phyloP scores from a whole-genome alignment of 1,284 basidiomycete species.

The Sanguinoderma infundibulare region DNA sequence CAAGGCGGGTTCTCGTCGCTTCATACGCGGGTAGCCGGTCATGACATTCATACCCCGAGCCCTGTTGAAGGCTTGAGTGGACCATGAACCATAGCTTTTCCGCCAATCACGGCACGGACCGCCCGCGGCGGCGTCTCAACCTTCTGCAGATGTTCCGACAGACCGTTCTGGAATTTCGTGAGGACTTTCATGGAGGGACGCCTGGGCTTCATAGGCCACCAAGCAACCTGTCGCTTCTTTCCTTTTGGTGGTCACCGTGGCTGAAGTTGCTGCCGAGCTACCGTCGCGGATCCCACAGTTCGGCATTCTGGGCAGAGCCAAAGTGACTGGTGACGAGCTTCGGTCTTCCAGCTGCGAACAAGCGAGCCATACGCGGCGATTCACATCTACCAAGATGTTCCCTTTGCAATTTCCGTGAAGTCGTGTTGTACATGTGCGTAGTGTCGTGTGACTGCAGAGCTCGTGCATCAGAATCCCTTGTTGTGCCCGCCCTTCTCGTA shows the following conservation, averaged over 20 bases:
- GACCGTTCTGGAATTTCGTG: slow-evolving; percentile 9
- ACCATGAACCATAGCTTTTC: neutral
- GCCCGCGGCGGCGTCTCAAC: slow-evolving; percentile 5
- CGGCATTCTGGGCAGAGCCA: slow-evolving; percentile 3
- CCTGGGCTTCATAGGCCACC: neutral
- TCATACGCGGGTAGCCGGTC: neutral
- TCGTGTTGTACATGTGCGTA: slow-evolving; percentile 24
- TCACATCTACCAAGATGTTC: slow-evolving; percentile 2
- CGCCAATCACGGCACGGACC: slow-evolving; percentile 5
- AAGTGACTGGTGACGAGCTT: neutral
- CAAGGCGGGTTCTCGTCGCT: neutral
- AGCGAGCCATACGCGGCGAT: slow-evolving; percentile 9
- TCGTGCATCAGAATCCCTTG: slow-evolving; percentile 51
- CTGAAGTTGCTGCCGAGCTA: neutral
- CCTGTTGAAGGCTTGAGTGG: neutral
- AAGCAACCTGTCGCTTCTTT: neutral
- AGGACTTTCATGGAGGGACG: neutral
- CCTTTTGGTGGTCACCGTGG: neutral
- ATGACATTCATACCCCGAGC: neutral
- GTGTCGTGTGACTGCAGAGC: neutral
- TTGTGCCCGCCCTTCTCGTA: slow-evolving; percentile 62
- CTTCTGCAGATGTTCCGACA: neutral
- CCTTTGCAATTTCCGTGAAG: slow-evolving; percentile 13
- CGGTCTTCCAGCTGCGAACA: neutral
- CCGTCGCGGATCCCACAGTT: neutral